These are phyloP conservation scores for Xylaria scruposa DNA, from an alignment of 495 filamentous ascomycete genomes.

Conservation along the genomic window DNA sequence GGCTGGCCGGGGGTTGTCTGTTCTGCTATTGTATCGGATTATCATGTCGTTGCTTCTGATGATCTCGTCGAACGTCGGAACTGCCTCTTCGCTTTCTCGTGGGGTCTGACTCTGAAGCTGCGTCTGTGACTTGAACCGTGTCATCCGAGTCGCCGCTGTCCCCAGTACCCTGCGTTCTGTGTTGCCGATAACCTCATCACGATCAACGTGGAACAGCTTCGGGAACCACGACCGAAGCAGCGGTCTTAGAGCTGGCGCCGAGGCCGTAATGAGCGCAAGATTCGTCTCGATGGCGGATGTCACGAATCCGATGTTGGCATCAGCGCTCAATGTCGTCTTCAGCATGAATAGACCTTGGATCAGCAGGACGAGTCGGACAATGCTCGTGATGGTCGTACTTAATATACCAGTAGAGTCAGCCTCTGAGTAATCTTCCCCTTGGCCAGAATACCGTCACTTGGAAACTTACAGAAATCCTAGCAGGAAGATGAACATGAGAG, in stretches of 20 bases:
- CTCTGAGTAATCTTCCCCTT: not conserved
- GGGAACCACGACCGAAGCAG: conserved; percentile 53
- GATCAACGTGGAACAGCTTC: conserved; percentile 38
- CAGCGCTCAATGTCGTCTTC: conserved; percentile 37
- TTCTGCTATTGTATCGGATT: conserved; percentile 22
- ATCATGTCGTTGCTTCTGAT: conserved; percentile 49
- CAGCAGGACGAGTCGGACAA: conserved; percentile 49
- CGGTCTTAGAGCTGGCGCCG: conserved; percentile 50
- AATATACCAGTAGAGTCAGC: conserved; percentile 6
- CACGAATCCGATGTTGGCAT: conserved; percentile 55
- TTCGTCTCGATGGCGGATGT: conserved; percentile 62
- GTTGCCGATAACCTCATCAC: conserved; percentile 37
- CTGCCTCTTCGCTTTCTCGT: conserved; percentile 49
- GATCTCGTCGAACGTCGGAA: conserved; percentile 54
- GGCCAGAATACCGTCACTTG: not conserved
- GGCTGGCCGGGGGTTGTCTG: not conserved
- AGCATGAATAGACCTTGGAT: conserved; percentile 45
- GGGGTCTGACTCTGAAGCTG: conserved; percentile 48
- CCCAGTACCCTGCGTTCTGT: conserved; percentile 21
- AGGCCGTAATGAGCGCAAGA: conserved; percentile 61
- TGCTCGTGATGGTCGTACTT: conserved; percentile 60
- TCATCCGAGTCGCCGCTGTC: conserved; percentile 13
- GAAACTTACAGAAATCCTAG: conserved; percentile 56
- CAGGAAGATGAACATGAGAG: conserved; percentile 57
- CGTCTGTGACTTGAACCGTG: conserved; percentile 37